phyloP scores from a whole-genome alignment of 1,284 basidiomycete species.

The Apiotrichum mycotoxinovorans region DNA sequence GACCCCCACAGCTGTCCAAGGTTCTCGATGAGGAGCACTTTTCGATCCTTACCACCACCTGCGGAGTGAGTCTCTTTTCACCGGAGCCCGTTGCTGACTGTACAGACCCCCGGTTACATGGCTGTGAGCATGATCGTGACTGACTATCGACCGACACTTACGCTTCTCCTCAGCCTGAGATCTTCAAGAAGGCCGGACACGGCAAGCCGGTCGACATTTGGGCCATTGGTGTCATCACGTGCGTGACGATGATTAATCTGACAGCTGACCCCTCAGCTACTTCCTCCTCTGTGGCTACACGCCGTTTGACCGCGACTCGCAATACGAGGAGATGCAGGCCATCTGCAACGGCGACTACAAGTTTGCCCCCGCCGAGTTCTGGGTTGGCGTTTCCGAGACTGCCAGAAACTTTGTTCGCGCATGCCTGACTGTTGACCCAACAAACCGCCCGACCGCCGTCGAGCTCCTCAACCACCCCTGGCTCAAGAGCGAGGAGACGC shows the following conservation, averaged over 20 bases:
- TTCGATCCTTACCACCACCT: slow-evolving; percentile 86
- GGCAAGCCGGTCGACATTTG: slow-evolving; percentile 94
- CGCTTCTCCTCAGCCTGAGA: slow-evolving; percentile 69
- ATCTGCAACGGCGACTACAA: slow-evolving; percentile 87
- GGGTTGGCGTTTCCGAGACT: slow-evolving; percentile 74
- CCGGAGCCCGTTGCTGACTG: slow-evolving; percentile 53
- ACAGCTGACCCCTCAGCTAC: slow-evolving; percentile 52
- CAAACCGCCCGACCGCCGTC: slow-evolving; percentile 68
- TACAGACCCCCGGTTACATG: slow-evolving; percentile 67
- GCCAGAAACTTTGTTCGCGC: slow-evolving; percentile 74
- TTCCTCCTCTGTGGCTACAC: slow-evolving; percentile 94
- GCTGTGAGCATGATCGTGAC: slow-evolving; percentile 52
- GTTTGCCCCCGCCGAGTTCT: slow-evolving; percentile 85
- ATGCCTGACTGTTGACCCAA: slow-evolving; percentile 80
- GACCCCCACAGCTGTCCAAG: slow-evolving; percentile 50
- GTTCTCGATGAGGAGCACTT: slow-evolving; percentile 89
- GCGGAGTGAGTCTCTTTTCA: slow-evolving; percentile 66
- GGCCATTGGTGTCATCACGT: slow-evolving; percentile 93
- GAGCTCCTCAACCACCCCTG: slow-evolving; percentile 72
- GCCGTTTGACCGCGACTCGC: slow-evolving; percentile 85
- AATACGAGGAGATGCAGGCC: slow-evolving; percentile 85
- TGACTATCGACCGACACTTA: background rate
- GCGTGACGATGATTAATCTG: slow-evolving; percentile 1
- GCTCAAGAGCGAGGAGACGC: slow-evolving; percentile 54
- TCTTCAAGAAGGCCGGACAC: slow-evolving; percentile 94